Evolutionary conservation across 192 early-diverging fungal species (phyloP), one percentile per base, ranked within the genome.

Genomic region (Chytriomyces sp.): DNA sequence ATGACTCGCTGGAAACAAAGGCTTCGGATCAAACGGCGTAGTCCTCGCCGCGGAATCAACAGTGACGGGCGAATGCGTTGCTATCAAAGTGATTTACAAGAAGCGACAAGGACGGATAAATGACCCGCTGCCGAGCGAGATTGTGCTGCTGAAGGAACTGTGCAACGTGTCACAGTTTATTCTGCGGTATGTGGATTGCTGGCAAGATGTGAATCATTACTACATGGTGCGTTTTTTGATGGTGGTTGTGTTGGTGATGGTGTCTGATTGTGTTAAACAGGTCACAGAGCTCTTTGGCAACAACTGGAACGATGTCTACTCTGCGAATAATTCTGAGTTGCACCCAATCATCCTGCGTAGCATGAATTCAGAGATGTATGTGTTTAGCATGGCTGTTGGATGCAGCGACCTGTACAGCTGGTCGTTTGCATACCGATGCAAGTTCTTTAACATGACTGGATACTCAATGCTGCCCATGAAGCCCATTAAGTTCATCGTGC

Each of bases 401-500:
- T 62, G 59, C 47, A 45, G 26, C 10, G 16, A 57, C 43, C 43
- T 75, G 62, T 75, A 57, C 50, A 57, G 50, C 48, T 75, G 63
- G 63, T 50, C 62, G 9, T 75, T 45, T 28, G 61, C 73, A 18
- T 26, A 47, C 18, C 61, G 73, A 47, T 18, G 23, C 16, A 18
- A 75, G 2, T 8, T 65, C n/a, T 35, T 18, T 47, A 9, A 20
- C 7, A 75, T 11, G 8, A 47, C 9, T n/a, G 50, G 50, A 16
- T 44, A 71, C 35, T 57, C 28, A 2, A 35, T 35, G 28, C 28
- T 35, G 28, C 28, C 28, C 28, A 9, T 78, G n/a, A 5, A 47
- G 8, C 69, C 69, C 45, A 60, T 78, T 44, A 68, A 69, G 62
- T n/a, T 43, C 6, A 82, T 89, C 28, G 86, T 88, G 44, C 20